Conservation (phyloP, 2,329 filamentous ascomycete genomes). For the Aspergillus brunneoviolaceus region DNA sequence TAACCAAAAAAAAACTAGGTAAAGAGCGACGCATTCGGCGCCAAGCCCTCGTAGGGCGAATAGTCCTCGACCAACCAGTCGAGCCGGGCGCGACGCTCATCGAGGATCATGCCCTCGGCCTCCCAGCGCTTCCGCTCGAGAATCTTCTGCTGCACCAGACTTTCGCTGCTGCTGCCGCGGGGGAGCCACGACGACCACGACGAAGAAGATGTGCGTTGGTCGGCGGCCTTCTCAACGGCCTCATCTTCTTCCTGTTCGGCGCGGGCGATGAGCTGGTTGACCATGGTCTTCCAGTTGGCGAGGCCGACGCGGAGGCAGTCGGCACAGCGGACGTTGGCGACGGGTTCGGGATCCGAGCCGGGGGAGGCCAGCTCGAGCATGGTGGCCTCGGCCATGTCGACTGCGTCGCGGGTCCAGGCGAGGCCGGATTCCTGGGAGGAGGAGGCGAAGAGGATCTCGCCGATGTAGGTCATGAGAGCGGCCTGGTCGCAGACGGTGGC, state of each 20-base stretch:
- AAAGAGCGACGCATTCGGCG: constrained; percentile 33
- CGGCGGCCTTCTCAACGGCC: constrained; percentile 31
- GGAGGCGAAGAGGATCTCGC: constrained; percentile 82
- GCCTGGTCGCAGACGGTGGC: constrained; percentile 79
- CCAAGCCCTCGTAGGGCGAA: constrained; percentile 27
- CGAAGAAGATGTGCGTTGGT: background rate
- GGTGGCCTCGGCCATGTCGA: constrained; percentile 73
- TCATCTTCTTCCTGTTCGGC: constrained; percentile 39
- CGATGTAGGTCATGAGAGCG: constrained; percentile 82
- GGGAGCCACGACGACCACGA: constrained; percentile 30
- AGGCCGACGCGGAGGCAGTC: constrained; percentile 76
- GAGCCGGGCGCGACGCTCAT: constrained; percentile 35
- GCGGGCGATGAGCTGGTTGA: constrained; percentile 58
- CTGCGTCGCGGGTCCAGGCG: constrained; percentile 85
- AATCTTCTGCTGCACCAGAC: constrained; percentile 25
- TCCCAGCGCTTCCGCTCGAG: constrained; percentile 39
- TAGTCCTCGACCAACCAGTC: constrained; percentile 34
- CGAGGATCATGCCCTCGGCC: constrained; percentile 40
- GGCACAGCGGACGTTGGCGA: constrained; percentile 60
- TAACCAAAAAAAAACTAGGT: background rate
- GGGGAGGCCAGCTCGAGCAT: constrained; percentile 36
- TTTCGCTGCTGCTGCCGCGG: constrained; percentile 12
- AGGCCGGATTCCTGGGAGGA: constrained; percentile 69
- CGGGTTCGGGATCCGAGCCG: constrained; percentile 34
- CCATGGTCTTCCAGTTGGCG: constrained; percentile 81